A percentile compares a stretch with the other conserved stretches of the same genome.
These are phyloP conservation scores for Phytophthora sp. DNA, from an alignment of 352 stramenopile genomes.

Conservation along the genomic window DNA sequence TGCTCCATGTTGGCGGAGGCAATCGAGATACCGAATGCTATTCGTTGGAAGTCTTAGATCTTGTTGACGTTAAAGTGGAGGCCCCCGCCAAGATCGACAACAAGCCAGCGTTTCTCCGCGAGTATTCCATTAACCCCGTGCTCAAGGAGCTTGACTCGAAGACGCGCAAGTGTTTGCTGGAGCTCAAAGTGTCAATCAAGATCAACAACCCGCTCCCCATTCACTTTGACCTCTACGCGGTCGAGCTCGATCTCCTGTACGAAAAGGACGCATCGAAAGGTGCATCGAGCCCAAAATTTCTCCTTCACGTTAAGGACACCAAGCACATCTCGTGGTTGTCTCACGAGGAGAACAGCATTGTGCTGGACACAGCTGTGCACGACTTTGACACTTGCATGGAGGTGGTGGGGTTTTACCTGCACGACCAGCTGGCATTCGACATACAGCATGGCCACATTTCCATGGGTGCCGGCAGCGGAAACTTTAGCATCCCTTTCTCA, in stretches of 20 bases:
- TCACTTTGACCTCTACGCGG: constrained; percentile 68
- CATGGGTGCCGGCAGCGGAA: constrained; percentile 62
- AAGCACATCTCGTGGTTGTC: constrained; percentile 60
- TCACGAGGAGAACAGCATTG: constrained; percentile 74
- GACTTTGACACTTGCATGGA: constrained; percentile 70
- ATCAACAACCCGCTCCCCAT: constrained; percentile 87
- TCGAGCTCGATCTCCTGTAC: constrained; percentile 79
- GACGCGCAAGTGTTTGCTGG: constrained; percentile 70
- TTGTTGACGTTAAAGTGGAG: constrained; percentile 64
- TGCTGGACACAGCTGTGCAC: constrained; percentile 55
- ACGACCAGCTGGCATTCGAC: constrained; percentile 70
- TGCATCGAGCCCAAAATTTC: constrained; percentile 31
- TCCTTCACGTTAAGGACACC: constrained; percentile 58
- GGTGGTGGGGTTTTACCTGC: constrained; percentile 69
- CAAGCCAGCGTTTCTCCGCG: constrained; percentile 68
- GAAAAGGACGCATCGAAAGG: constrained; percentile 32
- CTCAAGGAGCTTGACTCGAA: constrained; percentile 83
- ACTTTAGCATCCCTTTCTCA: constrained; percentile 79
- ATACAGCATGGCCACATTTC: constrained; percentile 64
- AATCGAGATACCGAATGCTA: constrained; percentile 64
- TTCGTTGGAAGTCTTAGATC: constrained; percentile 70
- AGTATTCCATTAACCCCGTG: constrained; percentile 60
- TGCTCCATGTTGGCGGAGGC: constrained; percentile 59
- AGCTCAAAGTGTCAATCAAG: constrained; percentile 71
- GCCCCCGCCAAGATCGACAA: constrained; percentile 77